Evolutionary conservation across 495 filamentous ascomycete species (phyloP), one percentile per base, ranked within the genome.

Genomic region (Filosporella fistucella): DNA sequence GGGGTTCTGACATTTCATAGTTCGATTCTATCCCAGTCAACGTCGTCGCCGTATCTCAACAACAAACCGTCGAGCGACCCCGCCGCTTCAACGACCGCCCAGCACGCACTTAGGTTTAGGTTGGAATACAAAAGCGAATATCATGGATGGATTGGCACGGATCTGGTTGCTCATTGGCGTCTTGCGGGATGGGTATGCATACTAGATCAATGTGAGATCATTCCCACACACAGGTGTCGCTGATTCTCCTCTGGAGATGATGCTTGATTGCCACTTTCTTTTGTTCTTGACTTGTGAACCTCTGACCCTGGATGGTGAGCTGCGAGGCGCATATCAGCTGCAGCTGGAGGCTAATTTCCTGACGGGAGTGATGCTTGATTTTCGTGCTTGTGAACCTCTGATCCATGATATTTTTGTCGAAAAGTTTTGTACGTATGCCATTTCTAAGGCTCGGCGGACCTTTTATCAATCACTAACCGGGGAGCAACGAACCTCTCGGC

Each of bases 1-100:
- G 38, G 2, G 12, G 10, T 16, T 18, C 17, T 22, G 21, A 30
- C 13, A 21, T 16, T 49, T 21, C 57, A 48, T 63, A 97, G 91
- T 97, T 97, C 78, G 91, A 96, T 71, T 84, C 82, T 55, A 90
- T 97, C 69, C 88, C 91, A 62, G 89, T 95, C 84, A 94, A 89
- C 72, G 86, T 95, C 62, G 81, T 91, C 59, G 68, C 84, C 54
- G 90, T 96, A 55, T 75, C 83, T 59, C 90, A 96, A 75, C 86
- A 88, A 70, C 91, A 95, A 79, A 67, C 71, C 24, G 70, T 75
- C 62, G 89, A 94, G 77, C 83, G 88, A 54, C 78, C 82, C 64
- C 46, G 56, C 33, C 28, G 52, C 14, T 51, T 51, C 47, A 42
- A 37, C 36, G 76, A 55, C 69, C 64, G 30, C 66, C 72, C 43